Evolutionary conservation across 2,329 filamentous ascomycete species (phyloP), one percentile per base, ranked within the genome.

Genomic region (Nemania sp.): DNA sequence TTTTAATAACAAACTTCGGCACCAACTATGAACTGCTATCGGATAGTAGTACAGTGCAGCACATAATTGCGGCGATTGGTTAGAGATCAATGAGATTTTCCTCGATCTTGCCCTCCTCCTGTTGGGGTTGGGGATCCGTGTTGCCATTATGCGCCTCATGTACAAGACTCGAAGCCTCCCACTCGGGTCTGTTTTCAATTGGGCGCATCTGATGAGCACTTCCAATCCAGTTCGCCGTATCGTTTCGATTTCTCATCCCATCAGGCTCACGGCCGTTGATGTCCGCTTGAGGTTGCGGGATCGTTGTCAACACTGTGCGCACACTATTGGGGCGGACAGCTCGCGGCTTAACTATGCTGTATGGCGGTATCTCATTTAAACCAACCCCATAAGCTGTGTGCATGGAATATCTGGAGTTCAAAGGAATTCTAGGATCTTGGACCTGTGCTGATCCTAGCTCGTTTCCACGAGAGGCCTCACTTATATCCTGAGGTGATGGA

Each of bases 151-250:
- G 19, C 8, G 22, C 31, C 3, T 48, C 51, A 14, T 49, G 41
- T 3, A 40, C 34, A 7, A 40, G 30, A 41, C 52, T 57, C 3
- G 52, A 20, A 12, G 45, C 24, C 46, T 63, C 60, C 64, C 63
- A 65, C 40, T 66, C 63, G 2, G 57, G 54, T 14, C 41, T 52
- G 15, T 63, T 50, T 20, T 54, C 51, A 3, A 9, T 30, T 2
- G 9, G n/a, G 30, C 30, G 26, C 15, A 8, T 14, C 11, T 19
- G n/a, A 19, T 28, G 17, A 14, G 37, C 24, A 22, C n/a, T n/a
- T n/a, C n/a, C n/a, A n/a, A n/a, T n/a, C n/a, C n/a, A n/a, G n/a
- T n/a, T n/a, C n/a, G n/a, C n/a, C n/a, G n/a, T n/a, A n/a, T n/a
- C n/a, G n/a, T n/a, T n/a, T n/a, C n/a, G n/a, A n/a, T 31, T 43